Evolutionary conservation across 805 yeast species (phyloP).

Genomic region (Tetrapisispora phaffii): DNA sequence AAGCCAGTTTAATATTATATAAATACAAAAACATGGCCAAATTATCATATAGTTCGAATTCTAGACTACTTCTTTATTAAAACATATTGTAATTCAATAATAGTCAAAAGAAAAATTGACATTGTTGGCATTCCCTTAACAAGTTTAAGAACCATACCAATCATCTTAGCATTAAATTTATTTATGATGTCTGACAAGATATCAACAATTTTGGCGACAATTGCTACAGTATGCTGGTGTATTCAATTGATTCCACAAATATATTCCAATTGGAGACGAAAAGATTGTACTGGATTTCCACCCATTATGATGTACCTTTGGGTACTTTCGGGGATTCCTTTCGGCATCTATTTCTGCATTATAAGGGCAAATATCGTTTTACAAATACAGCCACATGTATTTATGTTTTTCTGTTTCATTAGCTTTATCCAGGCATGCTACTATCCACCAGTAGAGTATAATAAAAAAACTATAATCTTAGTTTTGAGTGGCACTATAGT

Average conservation of each 20-base stretch:
- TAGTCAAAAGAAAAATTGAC: too few species aligned
- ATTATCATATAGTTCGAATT: too few species aligned
- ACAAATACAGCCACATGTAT: conserved; percentile 78
- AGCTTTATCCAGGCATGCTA: conserved; percentile 59
- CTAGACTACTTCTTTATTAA: too few species aligned
- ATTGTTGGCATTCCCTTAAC: too few species aligned
- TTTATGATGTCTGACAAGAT: conserved; percentile 1
- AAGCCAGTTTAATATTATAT: too few species aligned
- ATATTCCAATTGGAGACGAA: conserved; percentile 56
- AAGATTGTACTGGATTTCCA: conserved; percentile 80
- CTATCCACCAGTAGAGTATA: conserved; percentile 55
- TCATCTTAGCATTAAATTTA: background rate
- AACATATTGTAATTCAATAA: too few species aligned
- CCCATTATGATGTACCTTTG: conserved; percentile 77
- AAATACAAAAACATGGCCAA: too few species aligned
- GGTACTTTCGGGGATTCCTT: conserved; percentile 72
- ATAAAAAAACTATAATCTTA: conserved; percentile 29
- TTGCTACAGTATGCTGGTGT: conserved; percentile 91
- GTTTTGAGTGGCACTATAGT: conserved; percentile 33
- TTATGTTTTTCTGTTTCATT: conserved; percentile 56
- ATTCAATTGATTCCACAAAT: conserved; percentile 83
- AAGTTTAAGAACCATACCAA: too few species aligned
- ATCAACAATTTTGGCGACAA: conserved; percentile 69
- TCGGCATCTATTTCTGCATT: conserved; percentile 68
- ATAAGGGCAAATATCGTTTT: conserved; percentile 65